Evolutionary conservation across 176 grass and related monocot genomes (phyloP).

Genomic region (Rhynchospora tenuis): DNA sequence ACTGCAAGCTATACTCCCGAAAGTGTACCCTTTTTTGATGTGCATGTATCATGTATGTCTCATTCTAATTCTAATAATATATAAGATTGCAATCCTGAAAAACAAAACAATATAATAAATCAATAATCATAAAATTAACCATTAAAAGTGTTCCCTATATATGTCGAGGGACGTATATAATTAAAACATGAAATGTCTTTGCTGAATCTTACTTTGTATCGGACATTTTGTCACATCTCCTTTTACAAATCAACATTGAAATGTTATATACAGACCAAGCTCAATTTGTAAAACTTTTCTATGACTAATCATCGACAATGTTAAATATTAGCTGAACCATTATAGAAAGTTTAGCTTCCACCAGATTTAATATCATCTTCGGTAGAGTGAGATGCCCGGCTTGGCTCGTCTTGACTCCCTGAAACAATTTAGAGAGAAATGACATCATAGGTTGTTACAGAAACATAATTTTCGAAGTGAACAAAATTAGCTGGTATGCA

Average conservation of each 20-base stretch:
- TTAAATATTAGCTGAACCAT: slow-evolving; percentile 12
- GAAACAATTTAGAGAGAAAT: background rate
- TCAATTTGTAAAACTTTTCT: slow-evolving; percentile 16
- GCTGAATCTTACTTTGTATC: slow-evolving; percentile 12
- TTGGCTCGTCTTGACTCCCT: slow-evolving; percentile 16
- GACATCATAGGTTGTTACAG: background rate
- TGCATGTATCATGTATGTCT: background rate
- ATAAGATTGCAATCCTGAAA: background rate
- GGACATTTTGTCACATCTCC: background rate
- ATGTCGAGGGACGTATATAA: background rate
- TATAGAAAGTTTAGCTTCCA: slow-evolving; percentile 15
- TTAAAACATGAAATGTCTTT: background rate
- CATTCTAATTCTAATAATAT: background rate
- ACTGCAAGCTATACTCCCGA: background rate
- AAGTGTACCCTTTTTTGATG: background rate
- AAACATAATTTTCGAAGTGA: background rate
- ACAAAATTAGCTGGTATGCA: background rate
- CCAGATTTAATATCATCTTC: slow-evolving; percentile 25
- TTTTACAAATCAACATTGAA: background rate
- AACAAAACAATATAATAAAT: background rate
- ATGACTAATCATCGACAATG: background rate
- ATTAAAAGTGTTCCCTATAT: background rate
- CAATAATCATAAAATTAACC: background rate
- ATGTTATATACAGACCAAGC: slow-evolving; percentile 17
- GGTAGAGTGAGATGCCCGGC: background rate